phyloP scores from a whole-genome alignment of 768 basidiomycete species.

The Termitomyces sp. region DNA sequence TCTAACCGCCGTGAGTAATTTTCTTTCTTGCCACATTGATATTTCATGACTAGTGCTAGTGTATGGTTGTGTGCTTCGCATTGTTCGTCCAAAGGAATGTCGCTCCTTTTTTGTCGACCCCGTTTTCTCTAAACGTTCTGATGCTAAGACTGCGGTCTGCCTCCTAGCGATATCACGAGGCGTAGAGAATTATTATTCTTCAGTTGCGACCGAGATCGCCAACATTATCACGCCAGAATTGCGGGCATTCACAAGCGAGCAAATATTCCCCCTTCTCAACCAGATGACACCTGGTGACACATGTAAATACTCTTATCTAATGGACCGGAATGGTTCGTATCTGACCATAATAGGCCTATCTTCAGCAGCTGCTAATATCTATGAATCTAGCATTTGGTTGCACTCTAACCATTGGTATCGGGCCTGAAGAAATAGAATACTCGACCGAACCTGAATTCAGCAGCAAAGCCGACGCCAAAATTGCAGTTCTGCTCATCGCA shows the following conservation, averaged over 20 bases:
- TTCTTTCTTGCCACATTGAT: not conserved
- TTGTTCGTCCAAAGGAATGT: slow-evolving; percentile 46
- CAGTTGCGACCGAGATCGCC: slow-evolving; percentile 19
- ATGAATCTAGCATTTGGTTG: not conserved
- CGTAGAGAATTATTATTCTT: slow-evolving; percentile 49
- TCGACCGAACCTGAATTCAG: not conserved
- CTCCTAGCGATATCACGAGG: slow-evolving; percentile 61
- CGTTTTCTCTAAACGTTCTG: slow-evolving; percentile 49
- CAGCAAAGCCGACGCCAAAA: not conserved
- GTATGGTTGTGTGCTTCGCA: slow-evolving; percentile 51
- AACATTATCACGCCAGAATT: not conserved
- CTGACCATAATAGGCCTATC: not conserved
- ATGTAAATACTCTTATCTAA: not conserved
- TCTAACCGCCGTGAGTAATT: slow-evolving; percentile 35
- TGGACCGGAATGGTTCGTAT: not conserved
- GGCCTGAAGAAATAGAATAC: not conserved
- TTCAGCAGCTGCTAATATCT: not conserved
- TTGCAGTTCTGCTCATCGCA: not conserved
- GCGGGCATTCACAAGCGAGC: not conserved
- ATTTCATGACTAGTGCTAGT: not conserved
- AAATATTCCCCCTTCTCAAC: not conserved
- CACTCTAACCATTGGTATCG: not conserved
- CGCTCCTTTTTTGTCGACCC: slow-evolving; percentile 61
- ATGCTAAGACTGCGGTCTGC: slow-evolving; percentile 67
- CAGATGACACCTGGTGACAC: not conserved